A percentile compares a stretch with the other conserved stretches of the same genome.
These are phyloP conservation scores for Tricholoma bakamatsutake DNA, from an alignment of 768 basidiomycete species.

Conservation along the genomic window DNA sequence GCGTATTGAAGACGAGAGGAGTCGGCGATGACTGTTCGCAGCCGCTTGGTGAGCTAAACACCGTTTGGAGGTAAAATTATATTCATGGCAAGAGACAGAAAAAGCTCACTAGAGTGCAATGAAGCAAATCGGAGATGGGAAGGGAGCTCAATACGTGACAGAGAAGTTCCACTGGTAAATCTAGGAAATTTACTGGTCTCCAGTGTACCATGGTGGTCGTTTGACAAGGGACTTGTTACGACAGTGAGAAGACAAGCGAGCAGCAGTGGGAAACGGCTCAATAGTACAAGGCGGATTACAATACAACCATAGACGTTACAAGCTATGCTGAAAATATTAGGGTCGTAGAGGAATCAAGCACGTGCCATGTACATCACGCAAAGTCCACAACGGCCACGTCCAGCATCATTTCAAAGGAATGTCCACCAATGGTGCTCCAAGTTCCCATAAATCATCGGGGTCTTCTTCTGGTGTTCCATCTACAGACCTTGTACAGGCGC, in stretches of 20 bases:
- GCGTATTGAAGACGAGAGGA: constrained; percentile 44
- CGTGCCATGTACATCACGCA: background rate
- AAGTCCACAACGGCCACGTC: background rate
- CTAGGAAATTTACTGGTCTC: constrained; percentile 17
- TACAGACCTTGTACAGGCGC: constrained; percentile 11
- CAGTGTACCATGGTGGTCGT: background rate
- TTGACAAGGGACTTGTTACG: background rate
- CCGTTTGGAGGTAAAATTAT: constrained; percentile 1
- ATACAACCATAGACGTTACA: background rate
- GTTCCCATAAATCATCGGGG: constrained; percentile 16
- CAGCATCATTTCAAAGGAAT: constrained; percentile 8
- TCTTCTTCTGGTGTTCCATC: constrained; percentile 28
- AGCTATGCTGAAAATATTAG: background rate
- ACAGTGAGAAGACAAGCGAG: background rate
- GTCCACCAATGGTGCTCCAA: constrained; percentile 20
- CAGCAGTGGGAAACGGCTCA: background rate
- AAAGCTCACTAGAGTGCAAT: constrained; percentile 23
- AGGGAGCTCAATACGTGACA: constrained; percentile 30
- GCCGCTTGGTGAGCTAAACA: constrained; percentile 33
- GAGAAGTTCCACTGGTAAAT: constrained; percentile 34
- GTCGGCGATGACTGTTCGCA: constrained; percentile 30
- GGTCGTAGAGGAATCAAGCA: background rate
- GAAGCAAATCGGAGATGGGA: constrained; percentile 29
- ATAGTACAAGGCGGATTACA: background rate
- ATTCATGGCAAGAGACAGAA: background rate